Conservation (phyloP, 164 flowering plant species). For the Nymphaea thermarum region DNA sequence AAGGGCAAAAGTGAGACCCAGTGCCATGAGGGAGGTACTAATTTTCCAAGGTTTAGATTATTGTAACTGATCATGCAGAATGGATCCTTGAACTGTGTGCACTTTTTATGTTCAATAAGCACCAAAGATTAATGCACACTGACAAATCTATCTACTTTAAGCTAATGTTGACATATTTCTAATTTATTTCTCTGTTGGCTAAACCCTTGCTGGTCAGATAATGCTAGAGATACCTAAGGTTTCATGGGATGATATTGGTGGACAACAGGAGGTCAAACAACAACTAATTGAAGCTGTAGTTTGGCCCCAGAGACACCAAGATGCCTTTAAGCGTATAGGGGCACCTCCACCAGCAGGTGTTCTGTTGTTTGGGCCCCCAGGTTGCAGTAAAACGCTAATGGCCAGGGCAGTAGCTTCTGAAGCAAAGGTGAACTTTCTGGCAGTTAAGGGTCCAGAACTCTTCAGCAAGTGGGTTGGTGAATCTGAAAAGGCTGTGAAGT, state of each 20-base stretch:
- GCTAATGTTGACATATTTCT: not conserved
- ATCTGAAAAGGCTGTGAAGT: constrained; percentile 93
- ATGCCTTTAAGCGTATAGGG: constrained; percentile 72
- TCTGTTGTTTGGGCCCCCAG: constrained; percentile 95
- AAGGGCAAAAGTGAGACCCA: constrained; percentile 77
- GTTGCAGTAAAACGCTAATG: constrained; percentile 97
- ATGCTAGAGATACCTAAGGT: constrained; percentile 90
- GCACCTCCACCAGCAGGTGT: constrained; percentile 81
- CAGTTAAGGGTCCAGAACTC: constrained; percentile 96
- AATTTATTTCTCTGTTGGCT: not conserved
- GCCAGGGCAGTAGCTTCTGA: constrained; percentile 98
- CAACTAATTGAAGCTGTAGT: constrained; percentile 86
- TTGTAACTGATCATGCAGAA: no score
- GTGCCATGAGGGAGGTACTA: constrained; percentile 99
- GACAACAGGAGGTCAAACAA: constrained; percentile 73
- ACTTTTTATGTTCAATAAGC: no score
- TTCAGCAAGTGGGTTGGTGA: constrained; percentile 99
- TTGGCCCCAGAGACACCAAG: constrained; percentile 93
- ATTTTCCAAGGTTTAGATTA: no score
- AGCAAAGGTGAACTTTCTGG: constrained; percentile 80
- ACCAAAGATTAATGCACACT: no score
- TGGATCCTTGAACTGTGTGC: no score
- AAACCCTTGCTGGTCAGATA: constrained; percentile 29
- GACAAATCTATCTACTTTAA: no score
- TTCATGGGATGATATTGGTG: constrained; percentile 94